Percentiles rank a stretch among this genome's conserved stretches.
Conservation (phyloP, 768 basidiomycete genomes). For the Collybiopsis confluens region DNA sequence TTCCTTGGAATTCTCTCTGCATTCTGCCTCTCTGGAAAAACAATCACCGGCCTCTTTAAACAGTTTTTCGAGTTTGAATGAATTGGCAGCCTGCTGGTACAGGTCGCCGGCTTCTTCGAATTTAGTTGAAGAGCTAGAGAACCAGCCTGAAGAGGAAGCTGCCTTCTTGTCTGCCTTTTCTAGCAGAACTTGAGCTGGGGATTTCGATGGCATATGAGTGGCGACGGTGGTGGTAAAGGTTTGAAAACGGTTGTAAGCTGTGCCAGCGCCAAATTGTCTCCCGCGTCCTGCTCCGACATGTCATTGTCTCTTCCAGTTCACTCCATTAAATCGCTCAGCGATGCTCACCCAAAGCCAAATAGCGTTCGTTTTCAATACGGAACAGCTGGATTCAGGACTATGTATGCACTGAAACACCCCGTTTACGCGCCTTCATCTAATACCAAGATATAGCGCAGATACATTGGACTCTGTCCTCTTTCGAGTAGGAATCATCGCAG, state of each 20-base stretch:
- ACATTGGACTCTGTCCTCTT: constrained; percentile 89
- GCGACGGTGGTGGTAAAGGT: neutral
- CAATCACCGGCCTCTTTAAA: constrained; percentile 92
- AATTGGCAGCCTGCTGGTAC: constrained; percentile 91
- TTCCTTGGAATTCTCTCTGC: constrained; percentile 85
- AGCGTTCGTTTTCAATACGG: constrained; percentile 79
- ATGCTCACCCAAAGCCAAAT: constrained; percentile 69
- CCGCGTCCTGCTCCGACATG: constrained; percentile 20
- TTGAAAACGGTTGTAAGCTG: neutral
- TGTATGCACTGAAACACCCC: constrained; percentile 49
- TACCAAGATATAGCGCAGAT: constrained; percentile 46
- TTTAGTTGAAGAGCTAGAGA: constrained; percentile 77
- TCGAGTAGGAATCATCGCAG: constrained; percentile 87
- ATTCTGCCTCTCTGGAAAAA: constrained; percentile 92
- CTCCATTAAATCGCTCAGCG: constrained; percentile 44
- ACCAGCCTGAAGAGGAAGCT: constrained; percentile 80
- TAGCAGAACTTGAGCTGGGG: constrained; percentile 67
- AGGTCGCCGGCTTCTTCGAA: constrained; percentile 96
- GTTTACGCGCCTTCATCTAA: constrained; percentile 9
- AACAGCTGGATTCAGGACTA: constrained; percentile 90
- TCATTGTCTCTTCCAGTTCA: constrained; percentile 31
- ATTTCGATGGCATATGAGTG: constrained; percentile 65
- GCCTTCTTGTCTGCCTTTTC: constrained; percentile 95
- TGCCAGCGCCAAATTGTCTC: neutral
- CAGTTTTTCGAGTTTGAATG: constrained; percentile 87